Evolutionary conservation across 768 basidiomycete species (phyloP).

Genomic region (Amanita molliuscula): DNA sequence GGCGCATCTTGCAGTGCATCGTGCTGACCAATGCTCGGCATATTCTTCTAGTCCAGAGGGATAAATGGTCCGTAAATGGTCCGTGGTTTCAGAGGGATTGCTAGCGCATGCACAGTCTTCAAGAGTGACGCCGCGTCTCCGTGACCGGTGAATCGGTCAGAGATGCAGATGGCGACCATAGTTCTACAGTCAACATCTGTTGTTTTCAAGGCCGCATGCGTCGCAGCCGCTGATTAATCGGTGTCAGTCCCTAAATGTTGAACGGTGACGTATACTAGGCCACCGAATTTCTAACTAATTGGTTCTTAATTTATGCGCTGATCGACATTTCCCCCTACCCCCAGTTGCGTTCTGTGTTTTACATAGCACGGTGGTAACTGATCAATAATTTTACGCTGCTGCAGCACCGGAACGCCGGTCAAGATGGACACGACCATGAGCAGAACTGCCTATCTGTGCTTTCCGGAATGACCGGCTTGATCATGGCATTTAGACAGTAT

Average conservation of each 20-base stretch:
- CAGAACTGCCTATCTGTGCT: not conserved
- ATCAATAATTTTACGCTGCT: not conserved
- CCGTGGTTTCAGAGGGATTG: not conserved
- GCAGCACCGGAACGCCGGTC: not conserved
- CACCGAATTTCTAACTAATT: not conserved
- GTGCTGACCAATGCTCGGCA: not conserved
- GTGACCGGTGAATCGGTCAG: not conserved
- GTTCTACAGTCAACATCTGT: not conserved
- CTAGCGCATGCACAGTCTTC: not conserved
- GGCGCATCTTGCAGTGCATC: no score
- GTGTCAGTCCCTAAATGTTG: not conserved
- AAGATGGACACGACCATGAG: slow-evolving; percentile 2
- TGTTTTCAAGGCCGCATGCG: not conserved
- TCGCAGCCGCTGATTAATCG: not conserved
- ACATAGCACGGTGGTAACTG: slow-evolving; percentile 1
- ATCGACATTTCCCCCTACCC: not conserved
- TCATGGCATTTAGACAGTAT: not conserved
- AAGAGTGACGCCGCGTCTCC: not conserved
- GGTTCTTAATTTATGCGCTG: not conserved
- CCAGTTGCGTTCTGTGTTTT: not conserved
- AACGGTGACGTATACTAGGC: not conserved
- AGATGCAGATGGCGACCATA: not conserved
- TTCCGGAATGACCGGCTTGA: slow-evolving; percentile 1
- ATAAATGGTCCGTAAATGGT: not conserved
- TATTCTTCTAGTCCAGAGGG: not conserved